These are phyloP conservation scores for Saccharomycopsis sp. DNA, from an alignment of 805 yeast genomes.

Conservation along the genomic window DNA sequence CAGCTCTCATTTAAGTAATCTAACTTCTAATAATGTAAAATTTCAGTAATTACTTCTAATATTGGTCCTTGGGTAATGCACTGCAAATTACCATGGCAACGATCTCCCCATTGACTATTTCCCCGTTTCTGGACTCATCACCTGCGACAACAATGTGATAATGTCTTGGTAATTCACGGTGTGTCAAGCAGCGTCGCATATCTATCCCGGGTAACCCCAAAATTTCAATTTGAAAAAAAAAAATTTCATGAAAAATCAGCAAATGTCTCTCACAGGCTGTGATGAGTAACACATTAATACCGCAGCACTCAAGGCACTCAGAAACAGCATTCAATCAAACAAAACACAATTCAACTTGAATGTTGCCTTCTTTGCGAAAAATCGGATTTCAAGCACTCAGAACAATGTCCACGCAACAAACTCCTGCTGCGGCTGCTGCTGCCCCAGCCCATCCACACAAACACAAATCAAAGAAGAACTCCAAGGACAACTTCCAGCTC, in stretches of 20 bases:
- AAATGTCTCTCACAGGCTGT: background rate
- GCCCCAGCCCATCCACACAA: slow-evolving; percentile 23
- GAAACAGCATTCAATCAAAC: background rate
- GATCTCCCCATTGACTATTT: background rate
- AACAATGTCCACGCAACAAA: slow-evolving; percentile 15
- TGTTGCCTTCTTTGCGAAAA: background rate
- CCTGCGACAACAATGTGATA: no score
- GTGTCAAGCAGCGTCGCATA: background rate
- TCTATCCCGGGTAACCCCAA: background rate
- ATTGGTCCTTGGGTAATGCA: no score
- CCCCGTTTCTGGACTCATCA: no score
- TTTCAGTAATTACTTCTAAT: no score
- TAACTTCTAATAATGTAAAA: no score
- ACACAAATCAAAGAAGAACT: slow-evolving; percentile 31
- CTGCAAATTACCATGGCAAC: no score
- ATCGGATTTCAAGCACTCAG: slow-evolving; percentile 1
- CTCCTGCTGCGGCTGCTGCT: slow-evolving; percentile 6
- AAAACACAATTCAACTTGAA: background rate
- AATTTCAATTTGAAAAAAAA: no score
- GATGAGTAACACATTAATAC: background rate
- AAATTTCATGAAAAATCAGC: background rate
- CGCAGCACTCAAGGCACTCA: no score
- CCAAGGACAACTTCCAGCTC: slow-evolving; percentile 60
- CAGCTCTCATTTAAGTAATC: no score
- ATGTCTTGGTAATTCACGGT: background rate